These are phyloP conservation scores for Ustilago sp. DNA, from an alignment of 1,284 basidiomycete species.

Conservation along the genomic window DNA sequence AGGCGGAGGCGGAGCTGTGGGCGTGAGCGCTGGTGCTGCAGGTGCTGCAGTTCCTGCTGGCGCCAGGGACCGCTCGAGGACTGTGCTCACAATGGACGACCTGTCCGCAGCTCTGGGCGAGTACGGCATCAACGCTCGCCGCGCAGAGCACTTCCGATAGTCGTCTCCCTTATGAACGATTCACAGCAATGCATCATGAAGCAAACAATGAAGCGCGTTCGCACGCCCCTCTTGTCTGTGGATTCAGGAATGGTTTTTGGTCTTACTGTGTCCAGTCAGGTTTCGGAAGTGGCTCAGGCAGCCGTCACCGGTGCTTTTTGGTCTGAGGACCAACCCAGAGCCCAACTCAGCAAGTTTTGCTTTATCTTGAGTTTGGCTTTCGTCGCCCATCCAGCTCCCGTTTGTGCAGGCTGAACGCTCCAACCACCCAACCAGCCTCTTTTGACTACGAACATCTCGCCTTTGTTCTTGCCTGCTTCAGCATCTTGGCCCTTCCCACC, in stretches of 20 bases:
- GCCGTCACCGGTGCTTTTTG: background rate
- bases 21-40: constrained; percentile 21
- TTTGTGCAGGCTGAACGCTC: constrained; percentile 22
- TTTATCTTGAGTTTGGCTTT: constrained; percentile 11
- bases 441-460: constrained; percentile 31
- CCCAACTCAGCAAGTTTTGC: constrained; percentile 11
- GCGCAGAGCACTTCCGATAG: constrained; percentile 67
- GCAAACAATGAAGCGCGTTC: background rate
- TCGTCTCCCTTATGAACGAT: background rate
- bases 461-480: constrained; percentile 5
- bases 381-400: constrained; percentile 6
- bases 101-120: constrained; percentile 89
- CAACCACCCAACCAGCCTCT: constrained; percentile 38
- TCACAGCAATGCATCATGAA: constrained; percentile 5
- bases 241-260: background rate
- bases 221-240: background rate
- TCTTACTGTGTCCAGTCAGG: background rate
- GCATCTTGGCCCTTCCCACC: constrained; percentile 7
- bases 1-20: constrained; percentile 17
- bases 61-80: constrained; percentile 82
- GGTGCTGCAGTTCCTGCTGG: constrained; percentile 19
- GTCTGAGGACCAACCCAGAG: constrained; percentile 31
- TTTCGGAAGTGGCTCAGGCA: background rate
- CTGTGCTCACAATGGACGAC: constrained; percentile 98
- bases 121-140: constrained; percentile 76